phyloP scores from a whole-genome alignment of 768 basidiomycete species.

The Mycena epipterygia region DNA sequence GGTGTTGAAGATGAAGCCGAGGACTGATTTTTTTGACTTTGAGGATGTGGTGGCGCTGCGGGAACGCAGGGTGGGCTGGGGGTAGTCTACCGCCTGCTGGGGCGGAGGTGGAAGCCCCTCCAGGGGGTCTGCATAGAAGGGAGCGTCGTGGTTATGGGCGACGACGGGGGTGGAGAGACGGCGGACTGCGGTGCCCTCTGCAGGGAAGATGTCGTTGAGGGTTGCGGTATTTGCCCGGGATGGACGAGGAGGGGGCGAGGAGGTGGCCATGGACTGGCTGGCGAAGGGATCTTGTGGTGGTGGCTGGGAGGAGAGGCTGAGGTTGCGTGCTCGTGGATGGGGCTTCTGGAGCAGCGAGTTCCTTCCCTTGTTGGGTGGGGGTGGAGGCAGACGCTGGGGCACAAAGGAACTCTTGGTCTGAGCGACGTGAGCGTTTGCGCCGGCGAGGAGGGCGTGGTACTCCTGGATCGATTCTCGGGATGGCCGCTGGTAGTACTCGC shows the following conservation, averaged over 20 bases:
- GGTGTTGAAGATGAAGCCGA: constrained; percentile 83
- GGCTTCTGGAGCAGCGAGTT: constrained; percentile 70
- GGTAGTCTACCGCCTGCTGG: constrained; percentile 32
- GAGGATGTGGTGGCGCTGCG: constrained; percentile 61
- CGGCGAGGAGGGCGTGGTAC: constrained; percentile 78
- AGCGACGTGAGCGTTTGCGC: constrained; percentile 45
- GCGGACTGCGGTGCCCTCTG: constrained; percentile 55
- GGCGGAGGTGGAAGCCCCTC: constrained; percentile 40
- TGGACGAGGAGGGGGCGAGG: constrained; percentile 80
- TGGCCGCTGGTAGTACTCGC: constrained; percentile 58
- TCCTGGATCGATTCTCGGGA: constrained; percentile 83
- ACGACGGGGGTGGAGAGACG: constrained; percentile 65
- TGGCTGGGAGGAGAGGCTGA: constrained; percentile 54
- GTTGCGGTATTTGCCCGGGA: constrained; percentile 89
- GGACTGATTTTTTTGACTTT: constrained; percentile 76
- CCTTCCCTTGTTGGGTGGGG: constrained; percentile 60
- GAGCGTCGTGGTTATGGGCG: constrained; percentile 50
- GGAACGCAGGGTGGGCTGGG: constrained; percentile 49
- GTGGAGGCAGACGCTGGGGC: constrained; percentile 54
- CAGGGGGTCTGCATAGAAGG: constrained; percentile 61
- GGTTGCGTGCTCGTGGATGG: constrained; percentile 66
- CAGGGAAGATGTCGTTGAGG: constrained; percentile 79
- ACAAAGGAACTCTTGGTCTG: constrained; percentile 58
- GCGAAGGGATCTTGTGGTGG: constrained; percentile 44
- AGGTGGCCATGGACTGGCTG: constrained; percentile 42